A percentile compares a stretch with the other conserved stretches of the same genome.
Evolutionary conservation across 2,329 filamentous ascomycete species (phyloP).

Genomic region (Epichloe festucae): DNA sequence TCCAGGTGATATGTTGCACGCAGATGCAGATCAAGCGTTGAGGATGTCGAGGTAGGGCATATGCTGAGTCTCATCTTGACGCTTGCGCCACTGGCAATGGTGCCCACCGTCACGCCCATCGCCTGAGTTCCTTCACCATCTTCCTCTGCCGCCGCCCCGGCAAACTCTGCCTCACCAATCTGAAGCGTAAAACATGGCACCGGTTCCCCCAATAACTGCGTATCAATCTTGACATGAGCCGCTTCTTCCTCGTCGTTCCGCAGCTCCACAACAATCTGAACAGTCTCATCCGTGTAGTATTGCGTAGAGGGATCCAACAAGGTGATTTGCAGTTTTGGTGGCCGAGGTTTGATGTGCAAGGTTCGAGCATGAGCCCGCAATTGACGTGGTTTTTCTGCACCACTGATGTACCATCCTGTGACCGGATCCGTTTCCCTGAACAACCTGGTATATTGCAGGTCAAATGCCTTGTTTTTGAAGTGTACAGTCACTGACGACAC

Average conservation of each 20-base stretch:
- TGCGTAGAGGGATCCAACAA: conserved; percentile 50
- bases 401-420: conserved; percentile 37
- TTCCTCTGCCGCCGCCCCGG: conserved; percentile 15
- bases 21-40: conserved; percentile 54
- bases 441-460: conserved; percentile 51
- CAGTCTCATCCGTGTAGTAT: conserved; percentile 74
- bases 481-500: conserved; percentile 50
- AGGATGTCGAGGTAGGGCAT: conserved; percentile 36
- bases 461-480: conserved; percentile 52
- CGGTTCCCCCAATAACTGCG: conserved; percentile 49
- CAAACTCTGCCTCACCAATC: conserved; percentile 20
- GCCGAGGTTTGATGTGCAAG: conserved; percentile 71
- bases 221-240: conserved; percentile 57
- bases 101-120: conserved; percentile 29
- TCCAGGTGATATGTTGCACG: conserved; percentile 66
- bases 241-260: conserved; percentile 74
- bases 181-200: conserved; percentile 33
- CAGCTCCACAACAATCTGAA: conserved; percentile 56
- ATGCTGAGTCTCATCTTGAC: conserved; percentile 33
- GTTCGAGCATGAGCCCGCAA: conserved; percentile 36
- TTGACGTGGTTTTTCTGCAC: conserved; percentile 30
- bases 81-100: conserved; percentile 33
- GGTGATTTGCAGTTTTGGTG: conserved; percentile 76
- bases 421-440: conserved; percentile 30
- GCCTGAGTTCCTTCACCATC: conserved; percentile 30